Conservation (phyloP, 2,329 filamentous ascomycete species). For the Tothia fuscella region DNA sequence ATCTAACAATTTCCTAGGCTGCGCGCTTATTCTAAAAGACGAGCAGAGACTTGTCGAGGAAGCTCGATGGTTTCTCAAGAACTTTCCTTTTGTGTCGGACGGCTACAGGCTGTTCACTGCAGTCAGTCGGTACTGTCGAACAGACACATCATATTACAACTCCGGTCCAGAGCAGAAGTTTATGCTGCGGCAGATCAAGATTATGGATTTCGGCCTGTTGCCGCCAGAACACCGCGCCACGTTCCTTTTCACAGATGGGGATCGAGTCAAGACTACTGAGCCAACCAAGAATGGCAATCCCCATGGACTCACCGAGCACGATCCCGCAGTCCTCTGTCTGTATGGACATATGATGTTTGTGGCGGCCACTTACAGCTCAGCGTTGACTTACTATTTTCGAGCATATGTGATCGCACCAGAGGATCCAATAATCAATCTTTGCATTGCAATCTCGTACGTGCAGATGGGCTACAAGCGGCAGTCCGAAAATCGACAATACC, state of each 20-base stretch:
- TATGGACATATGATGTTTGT: constrained; percentile 85
- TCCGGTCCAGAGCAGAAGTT: constrained; percentile 80
- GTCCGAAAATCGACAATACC: constrained; percentile 78
- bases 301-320: constrained; percentile 42
- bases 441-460: constrained; percentile 72
- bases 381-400: constrained; percentile 75
- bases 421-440: constrained; percentile 70
- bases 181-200: constrained; percentile 81
- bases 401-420: constrained; percentile 54
- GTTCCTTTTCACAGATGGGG: constrained; percentile 27
- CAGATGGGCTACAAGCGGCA: constrained; percentile 84
- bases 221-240: constrained; percentile 36
- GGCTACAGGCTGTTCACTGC: constrained; percentile 73
- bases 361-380: constrained; percentile 70
- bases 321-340: constrained; percentile 71
- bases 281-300: constrained; percentile 24
- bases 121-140: constrained; percentile 64
- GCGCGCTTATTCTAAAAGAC: constrained; percentile 70
- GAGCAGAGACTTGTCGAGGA: constrained; percentile 61
- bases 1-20: constrained; percentile 42
- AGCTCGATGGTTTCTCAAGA: constrained; percentile 73
- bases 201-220: constrained; percentile 61
- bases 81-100: constrained; percentile 58
- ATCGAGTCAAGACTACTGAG: constrained; percentile 26
- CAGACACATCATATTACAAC: constrained; percentile 63